These are phyloP conservation scores for Camptophora hylomeconis DNA, from an alignment of 2,329 filamentous ascomycete species.

Conservation along the genomic window DNA sequence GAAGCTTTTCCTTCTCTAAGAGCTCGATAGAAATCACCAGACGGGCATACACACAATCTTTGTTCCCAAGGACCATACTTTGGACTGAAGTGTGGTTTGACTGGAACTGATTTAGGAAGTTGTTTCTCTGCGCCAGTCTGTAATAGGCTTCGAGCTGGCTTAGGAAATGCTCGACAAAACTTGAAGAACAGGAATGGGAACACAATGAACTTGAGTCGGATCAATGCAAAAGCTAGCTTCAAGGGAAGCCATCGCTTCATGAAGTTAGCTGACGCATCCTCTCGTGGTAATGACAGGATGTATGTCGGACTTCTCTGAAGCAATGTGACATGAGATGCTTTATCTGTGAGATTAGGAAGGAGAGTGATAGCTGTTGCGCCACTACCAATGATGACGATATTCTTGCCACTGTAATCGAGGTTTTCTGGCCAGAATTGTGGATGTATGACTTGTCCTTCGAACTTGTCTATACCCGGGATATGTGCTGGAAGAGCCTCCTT, in stretches of 20 bases:
- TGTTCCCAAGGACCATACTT: slow-evolving; percentile 59
- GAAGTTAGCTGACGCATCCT: slow-evolving; percentile 8
- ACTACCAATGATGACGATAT: slow-evolving; percentile 59
- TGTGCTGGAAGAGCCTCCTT: slow-evolving; percentile 43
- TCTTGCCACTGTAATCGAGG: slow-evolving; percentile 52
- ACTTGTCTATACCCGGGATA: slow-evolving; percentile 56
- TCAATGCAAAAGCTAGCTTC: slow-evolving; percentile 10
- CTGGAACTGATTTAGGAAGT: slow-evolving; percentile 26
- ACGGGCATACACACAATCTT: slow-evolving; percentile 56
- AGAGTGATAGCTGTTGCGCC: slow-evolving; percentile 73
- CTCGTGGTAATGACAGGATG: slow-evolving; percentile 31
- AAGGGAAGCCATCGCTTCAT: slow-evolving; percentile 13
- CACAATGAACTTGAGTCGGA: slow-evolving; percentile 12
- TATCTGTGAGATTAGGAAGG: slow-evolving; percentile 54
- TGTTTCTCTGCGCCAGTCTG: slow-evolving; percentile 11
- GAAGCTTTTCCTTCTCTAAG: slow-evolving; percentile 38
- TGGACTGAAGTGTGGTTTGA: slow-evolving; percentile 52
- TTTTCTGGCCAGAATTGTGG: slow-evolving; percentile 66
- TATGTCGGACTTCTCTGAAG: slow-evolving; percentile 68
- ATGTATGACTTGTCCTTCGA: slow-evolving; percentile 51
- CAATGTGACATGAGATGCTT: slow-evolving; percentile 58
- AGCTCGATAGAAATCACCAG: slow-evolving; percentile 45
- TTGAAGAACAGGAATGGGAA: slow-evolving; percentile 13
- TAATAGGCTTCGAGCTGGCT: slow-evolving; percentile 8
- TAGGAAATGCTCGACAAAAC: slow-evolving; percentile 15